Base-by-base conservation (phyloP, 2,329 filamentous ascomycete genomes). In the Penicillium sp. region DNA sequence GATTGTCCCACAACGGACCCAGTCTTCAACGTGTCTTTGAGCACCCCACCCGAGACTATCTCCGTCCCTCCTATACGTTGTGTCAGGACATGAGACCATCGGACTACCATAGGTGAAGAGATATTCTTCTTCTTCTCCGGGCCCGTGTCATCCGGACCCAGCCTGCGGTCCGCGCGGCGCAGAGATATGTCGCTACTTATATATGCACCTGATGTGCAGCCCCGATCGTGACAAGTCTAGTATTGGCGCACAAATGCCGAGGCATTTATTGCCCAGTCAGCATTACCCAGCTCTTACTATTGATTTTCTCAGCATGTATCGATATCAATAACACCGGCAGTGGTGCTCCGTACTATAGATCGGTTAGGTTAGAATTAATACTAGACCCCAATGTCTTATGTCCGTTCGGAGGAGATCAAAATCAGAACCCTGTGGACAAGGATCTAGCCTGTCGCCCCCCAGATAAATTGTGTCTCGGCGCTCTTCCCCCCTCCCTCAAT, bases 1-100 rank as follows among this genome's bases (percentile, higher is more conserved):
- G 38, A 8, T 43, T 42, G 57, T 59, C 42, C 57, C 57, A 55
- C 57, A 52, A 31, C 22, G 38, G 58, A 52, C 51, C 58, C 58
- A 57, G 57, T 49, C 49, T 59, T 46, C 55, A 60, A 58, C 58
- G 58, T 61, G 58, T 59, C 55, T 43, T 48, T 49, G 45, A 39
- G 47, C 43, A 36, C 48, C 47, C 57, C 57, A 57, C 56, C 47
- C 31, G 27, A 54, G 39, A 48, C 43, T 27, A 32, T 31, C 22
- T 31, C 7, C 44, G 49, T 52, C 22, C 34, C 31, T 46, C 43
- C 24, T 40, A 52, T 34, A 18, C 47, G 43, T 21, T 27, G n/a
- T 27, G 22, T 22, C n/a, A 36, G 29, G 34, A 27, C 29, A 46
- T 46, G 49, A 47, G 49, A 42, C 34, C 46, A 46, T 46, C 22